phyloP scores from a whole-genome alignment of 2,329 filamentous ascomycete genomes.

The Colletotrichum karsti region DNA sequence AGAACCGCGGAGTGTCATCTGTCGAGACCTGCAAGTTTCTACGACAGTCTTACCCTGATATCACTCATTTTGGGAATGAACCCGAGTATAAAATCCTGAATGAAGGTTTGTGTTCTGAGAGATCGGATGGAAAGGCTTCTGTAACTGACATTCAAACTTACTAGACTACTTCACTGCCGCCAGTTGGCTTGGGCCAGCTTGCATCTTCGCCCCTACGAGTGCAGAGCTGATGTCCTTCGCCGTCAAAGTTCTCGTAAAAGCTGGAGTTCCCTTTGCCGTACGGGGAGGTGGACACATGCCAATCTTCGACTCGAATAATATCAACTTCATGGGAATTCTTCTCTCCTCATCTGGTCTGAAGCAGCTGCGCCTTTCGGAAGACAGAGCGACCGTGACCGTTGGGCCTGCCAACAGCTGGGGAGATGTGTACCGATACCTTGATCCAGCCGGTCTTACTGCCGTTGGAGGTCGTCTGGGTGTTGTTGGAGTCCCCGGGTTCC shows the following conservation, averaged over 20 bases:
- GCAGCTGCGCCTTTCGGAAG: constrained; percentile 23
- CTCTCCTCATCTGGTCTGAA: constrained; percentile 1
- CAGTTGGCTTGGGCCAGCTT: constrained; percentile 1
- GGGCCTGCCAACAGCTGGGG: constrained; percentile 47
- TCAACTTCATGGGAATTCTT: constrained; percentile 9
- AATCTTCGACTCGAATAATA: constrained; percentile 8
- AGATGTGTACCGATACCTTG: constrained; percentile 45
- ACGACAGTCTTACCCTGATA: too few species aligned
- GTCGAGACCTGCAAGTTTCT: too few species aligned
- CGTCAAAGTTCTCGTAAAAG: background rate
- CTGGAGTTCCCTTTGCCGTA: constrained; percentile 1
- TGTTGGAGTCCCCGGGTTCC: constrained; percentile 48
- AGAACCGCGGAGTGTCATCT: too few species aligned
- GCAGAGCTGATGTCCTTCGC: background rate
- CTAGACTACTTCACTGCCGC: too few species aligned
- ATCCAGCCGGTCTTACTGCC: constrained; percentile 40
- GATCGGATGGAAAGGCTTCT: too few species aligned
- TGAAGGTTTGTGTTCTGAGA: too few species aligned
- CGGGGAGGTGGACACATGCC: constrained; percentile 24
- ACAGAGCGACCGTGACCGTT: constrained; percentile 39
- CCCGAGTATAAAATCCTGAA: too few species aligned
- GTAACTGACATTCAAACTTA: too few species aligned
- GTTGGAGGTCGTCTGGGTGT: constrained; percentile 45
- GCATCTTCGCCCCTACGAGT: background rate
- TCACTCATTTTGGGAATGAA: too few species aligned